Conservation (phyloP, 2,329 filamentous ascomycete genomes). For the Aureobasidium lini region DNA sequence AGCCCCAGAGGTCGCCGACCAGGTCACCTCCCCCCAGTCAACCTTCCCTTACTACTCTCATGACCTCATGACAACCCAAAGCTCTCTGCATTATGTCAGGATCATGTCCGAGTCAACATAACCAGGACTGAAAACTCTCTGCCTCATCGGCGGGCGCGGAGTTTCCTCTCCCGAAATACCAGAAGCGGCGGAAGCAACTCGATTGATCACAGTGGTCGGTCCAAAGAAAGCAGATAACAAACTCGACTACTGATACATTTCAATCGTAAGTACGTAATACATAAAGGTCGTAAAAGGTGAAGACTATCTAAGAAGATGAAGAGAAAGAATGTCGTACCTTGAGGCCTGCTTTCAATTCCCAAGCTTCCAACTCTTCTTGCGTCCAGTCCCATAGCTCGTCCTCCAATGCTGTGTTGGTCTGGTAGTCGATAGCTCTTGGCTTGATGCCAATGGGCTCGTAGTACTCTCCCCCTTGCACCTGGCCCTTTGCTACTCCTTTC, state of each 20-base stretch:
- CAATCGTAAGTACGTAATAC: constrained; percentile 1
- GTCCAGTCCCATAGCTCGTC: constrained; percentile 26
- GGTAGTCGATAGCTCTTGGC: constrained; percentile 10
- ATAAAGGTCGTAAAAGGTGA: not conserved
- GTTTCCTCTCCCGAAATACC: not conserved
- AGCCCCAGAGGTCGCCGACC: too few species aligned
- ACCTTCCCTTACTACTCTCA: too few species aligned
- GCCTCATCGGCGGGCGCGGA: not conserved
- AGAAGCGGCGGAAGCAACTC: not conserved
- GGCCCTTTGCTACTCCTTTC: constrained; percentile 11
- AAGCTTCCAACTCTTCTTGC: constrained; percentile 20
- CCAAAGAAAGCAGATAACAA: not conserved
- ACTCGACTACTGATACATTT: not conserved
- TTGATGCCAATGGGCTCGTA: constrained; percentile 22
- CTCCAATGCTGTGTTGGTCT: constrained; percentile 18
- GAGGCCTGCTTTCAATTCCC: constrained; percentile 1
- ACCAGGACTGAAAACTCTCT: not conserved
- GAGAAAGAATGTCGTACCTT: not conserved
- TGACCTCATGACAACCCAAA: too few species aligned
- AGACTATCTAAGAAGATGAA: not conserved
- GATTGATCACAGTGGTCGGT: not conserved
- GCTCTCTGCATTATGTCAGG: too few species aligned
- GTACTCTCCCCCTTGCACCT: constrained; percentile 22
- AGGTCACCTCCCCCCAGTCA: too few species aligned
- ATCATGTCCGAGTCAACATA: not conserved